These are phyloP conservation scores for Podaxis carcinomalis DNA, from an alignment of 768 basidiomycete species.

Conservation along the genomic window DNA sequence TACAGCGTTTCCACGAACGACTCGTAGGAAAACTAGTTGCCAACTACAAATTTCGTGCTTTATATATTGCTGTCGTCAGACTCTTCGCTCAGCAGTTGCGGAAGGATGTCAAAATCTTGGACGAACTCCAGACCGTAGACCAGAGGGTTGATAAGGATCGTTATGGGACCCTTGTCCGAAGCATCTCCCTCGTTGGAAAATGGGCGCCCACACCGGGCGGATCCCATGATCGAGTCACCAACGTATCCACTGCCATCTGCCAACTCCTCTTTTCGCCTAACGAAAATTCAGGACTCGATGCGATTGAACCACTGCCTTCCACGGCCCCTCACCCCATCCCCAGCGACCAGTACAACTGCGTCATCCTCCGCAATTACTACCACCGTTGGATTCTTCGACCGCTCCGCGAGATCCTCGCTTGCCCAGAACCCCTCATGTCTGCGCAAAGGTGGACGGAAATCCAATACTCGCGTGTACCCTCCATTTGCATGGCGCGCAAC, in stretches of 20 bases:
- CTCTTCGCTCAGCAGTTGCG: conserved; percentile 54
- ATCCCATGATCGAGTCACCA: conserved; percentile 59
- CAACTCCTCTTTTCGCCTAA: conserved; percentile 41
- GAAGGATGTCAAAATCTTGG: conserved; percentile 40
- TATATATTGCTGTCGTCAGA: conserved; percentile 62
- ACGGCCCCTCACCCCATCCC: neutral
- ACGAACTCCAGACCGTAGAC: conserved; percentile 29
- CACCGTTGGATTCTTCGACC: conserved; percentile 57
- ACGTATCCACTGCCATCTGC: conserved; percentile 60
- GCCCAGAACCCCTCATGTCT: conserved; percentile 64
- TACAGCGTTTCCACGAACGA: conserved; percentile 14
- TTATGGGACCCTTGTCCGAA: conserved; percentile 26
- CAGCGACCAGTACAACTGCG: conserved; percentile 26
- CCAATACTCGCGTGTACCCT: conserved; percentile 53
- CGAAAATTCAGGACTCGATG: conserved; percentile 24
- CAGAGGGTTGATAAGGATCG: conserved; percentile 19
- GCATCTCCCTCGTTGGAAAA: conserved; percentile 57
- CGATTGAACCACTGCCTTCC: conserved; percentile 15
- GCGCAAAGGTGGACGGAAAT: conserved; percentile 55
- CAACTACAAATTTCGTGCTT: conserved; percentile 51
- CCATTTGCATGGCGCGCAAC: conserved; percentile 60
- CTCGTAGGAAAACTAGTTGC: conserved; percentile 33
- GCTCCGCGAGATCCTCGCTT: conserved; percentile 38
- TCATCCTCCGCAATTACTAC: conserved; percentile 50
- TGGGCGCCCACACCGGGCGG: conserved; percentile 64